Conservation (phyloP, 176 grass and related monocot species). For the Thinopyrum elongatum region DNA sequence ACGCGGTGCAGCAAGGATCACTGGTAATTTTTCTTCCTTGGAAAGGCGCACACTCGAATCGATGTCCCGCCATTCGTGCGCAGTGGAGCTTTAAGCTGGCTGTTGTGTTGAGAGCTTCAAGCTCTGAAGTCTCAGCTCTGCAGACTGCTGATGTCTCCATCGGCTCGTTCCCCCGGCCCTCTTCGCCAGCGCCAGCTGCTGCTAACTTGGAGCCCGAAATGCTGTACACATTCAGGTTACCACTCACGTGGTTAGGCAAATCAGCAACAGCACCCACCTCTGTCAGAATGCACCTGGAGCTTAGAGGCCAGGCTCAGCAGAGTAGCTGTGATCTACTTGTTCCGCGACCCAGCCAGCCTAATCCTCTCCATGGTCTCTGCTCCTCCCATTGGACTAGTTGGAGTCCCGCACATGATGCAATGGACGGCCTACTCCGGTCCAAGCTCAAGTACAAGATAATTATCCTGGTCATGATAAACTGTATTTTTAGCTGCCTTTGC, state of each 20-base stretch:
- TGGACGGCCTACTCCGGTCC: constrained; percentile 21
- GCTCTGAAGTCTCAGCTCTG: not conserved
- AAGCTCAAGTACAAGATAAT: constrained; percentile 3
- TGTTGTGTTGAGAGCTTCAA: not conserved
- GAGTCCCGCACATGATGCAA: not conserved
- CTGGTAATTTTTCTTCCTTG: too few relatives aligned
- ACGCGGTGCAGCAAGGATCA: too few relatives aligned
- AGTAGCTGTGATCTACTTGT: constrained; percentile 34
- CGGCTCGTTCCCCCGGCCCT: not conserved
- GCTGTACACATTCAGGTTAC: not conserved
- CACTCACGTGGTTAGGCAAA: constrained; percentile 33
- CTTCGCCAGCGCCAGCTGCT: not conserved
- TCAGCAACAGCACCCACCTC: constrained; percentile 18
- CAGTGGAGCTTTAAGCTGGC: not conserved
- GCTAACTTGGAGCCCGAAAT: not conserved
- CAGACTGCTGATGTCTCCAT: not conserved
- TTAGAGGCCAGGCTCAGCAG: not conserved
- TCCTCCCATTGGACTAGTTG: not conserved
- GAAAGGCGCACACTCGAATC: too few relatives aligned
- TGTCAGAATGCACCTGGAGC: constrained; percentile 4
- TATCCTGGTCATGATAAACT: not conserved
- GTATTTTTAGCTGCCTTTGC: not conserved
- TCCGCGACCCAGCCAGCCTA: constrained; percentile 9
- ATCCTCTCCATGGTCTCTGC: constrained; percentile 2
- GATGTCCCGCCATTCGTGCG: not conserved